Conservation (phyloP, 2,329 filamentous ascomycete genomes). For the Exophiala sp. region DNA sequence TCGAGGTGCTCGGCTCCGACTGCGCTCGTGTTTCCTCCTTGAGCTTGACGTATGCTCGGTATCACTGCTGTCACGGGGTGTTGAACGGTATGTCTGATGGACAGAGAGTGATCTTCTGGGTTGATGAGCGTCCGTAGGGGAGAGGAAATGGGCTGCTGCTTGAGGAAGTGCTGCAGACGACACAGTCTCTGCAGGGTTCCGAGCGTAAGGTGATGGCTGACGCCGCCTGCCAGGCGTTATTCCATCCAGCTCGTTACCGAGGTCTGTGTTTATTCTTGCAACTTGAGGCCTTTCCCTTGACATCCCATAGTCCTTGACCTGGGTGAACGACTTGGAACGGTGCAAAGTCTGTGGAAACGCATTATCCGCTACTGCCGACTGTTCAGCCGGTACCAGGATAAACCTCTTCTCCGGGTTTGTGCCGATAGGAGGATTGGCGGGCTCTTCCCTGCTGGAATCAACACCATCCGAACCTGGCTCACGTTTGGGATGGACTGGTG, state of each 20-base stretch:
- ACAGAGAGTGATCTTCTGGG: constrained; percentile 14
- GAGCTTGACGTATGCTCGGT: constrained; percentile 16
- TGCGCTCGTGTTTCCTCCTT: constrained; percentile 13
- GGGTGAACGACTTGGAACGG: constrained; percentile 23
- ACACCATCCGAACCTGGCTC: constrained; percentile 4
- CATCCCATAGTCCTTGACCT: constrained; percentile 4
- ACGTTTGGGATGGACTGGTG: neutral
- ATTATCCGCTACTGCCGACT: constrained; percentile 4
- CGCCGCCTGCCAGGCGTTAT: constrained; percentile 18
- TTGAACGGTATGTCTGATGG: constrained; percentile 5
- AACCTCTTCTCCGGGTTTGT: constrained; percentile 21
- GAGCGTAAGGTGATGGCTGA: constrained; percentile 27
- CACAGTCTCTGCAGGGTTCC: constrained; percentile 1
- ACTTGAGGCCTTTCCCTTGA: constrained; percentile 24
- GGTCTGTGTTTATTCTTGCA: constrained; percentile 26
- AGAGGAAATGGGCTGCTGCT: constrained; percentile 11
- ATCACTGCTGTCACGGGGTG: constrained; percentile 16
- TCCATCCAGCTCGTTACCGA: constrained; percentile 15
- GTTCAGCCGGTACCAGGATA: constrained; percentile 14
- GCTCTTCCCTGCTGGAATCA: neutral
- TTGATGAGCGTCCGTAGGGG: constrained; percentile 18
- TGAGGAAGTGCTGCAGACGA: constrained; percentile 3
- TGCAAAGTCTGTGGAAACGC: constrained; percentile 4
- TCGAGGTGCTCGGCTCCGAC: constrained; percentile 14
- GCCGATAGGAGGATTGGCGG: neutral